Base-by-base conservation (phyloP, 805 yeast genomes). In the Saccharomyces kudriavzevii region DNA sequence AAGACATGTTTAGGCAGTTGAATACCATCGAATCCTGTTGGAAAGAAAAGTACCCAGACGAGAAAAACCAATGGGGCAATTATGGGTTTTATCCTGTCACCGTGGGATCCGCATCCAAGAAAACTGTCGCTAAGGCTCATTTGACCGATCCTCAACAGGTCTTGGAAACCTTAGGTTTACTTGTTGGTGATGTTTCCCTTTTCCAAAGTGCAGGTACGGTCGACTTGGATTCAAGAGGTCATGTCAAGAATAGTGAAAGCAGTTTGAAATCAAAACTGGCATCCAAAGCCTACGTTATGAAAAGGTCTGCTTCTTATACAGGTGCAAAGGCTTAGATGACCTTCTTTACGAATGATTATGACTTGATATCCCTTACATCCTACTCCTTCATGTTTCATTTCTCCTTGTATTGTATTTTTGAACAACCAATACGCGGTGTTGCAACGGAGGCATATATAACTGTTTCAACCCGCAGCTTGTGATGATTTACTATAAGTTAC, bases 1-100 rank as follows among this genome's bases (percentile, higher is more conserved):
- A 94, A 70, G 99, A 94, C 65, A 94, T 94, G 99, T 94, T 94
- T 70, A 77, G 75, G 55, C 85, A 92, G 27, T 74, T 94, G 62
- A 80, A 83, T 54, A 75, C 73, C 2, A 81, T 88, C 59, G 89
- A 85, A 61, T 63, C 66, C 2, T 60, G 64, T n/a, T 72, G 70
- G 55, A 57, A 65, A 13, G 65, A 75, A 20, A 68, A 70, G 17
- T 67, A 66, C 9, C 67, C 73, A 2, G 70, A 73, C 5, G 67
- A 74, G 43, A 70, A 68, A 52, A 79, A 82, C 60, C 60, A 67
- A n/a, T 75, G 73, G 61, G 81, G 78, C 29, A 66, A 76, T 48
- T 79, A 79, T 67, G 87, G 92, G 14, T 73, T 90, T 49, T 87
- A 82, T 66, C 91, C 97, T 0, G 90, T 89, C 30, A 88, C 95